Evolutionary conservation across 345 rosid species (phyloP).

Genomic region (Rhodamnia rubescens): DNA sequence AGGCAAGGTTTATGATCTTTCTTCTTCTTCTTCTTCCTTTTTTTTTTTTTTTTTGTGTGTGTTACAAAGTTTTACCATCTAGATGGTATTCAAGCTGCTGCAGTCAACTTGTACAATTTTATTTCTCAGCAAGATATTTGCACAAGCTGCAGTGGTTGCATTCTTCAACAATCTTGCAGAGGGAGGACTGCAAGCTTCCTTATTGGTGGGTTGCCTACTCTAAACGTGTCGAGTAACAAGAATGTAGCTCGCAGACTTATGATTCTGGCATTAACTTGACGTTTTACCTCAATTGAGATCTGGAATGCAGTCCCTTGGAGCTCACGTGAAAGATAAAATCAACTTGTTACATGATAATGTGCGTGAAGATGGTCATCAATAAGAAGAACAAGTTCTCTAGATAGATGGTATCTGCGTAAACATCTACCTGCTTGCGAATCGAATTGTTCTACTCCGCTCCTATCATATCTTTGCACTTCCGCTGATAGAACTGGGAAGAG

Average conservation of each 20-base stretch:
- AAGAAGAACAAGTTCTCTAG: background rate
- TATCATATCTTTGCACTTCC: background rate
- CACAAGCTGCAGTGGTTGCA: constrained; percentile 62
- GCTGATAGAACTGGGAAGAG: background rate
- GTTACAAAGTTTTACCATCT: background rate
- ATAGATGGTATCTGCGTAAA: background rate
- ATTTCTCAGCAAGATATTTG: constrained; percentile 45
- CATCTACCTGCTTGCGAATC: background rate
- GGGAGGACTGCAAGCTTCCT: constrained; percentile 51
- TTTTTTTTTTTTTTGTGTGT: too few relatives aligned
- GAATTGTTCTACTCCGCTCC: background rate
- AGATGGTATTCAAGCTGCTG: background rate
- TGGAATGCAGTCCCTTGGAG: background rate
- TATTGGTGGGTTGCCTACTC: constrained; percentile 28
- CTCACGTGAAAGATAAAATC: background rate
- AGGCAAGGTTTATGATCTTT: background rate
- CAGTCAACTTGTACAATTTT: background rate
- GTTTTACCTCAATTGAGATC: background rate
- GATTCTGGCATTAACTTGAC: background rate
- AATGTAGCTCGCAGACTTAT: background rate
- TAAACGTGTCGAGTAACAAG: background rate
- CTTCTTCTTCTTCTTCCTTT: background rate
- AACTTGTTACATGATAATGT: background rate
- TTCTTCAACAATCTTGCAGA: constrained; percentile 64
- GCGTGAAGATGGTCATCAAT: background rate